Percentiles rank a stretch among this genome's conserved stretches.
Evolutionary conservation across 2,329 filamentous ascomycete genomes (phyloP).

Genomic region (Juglanconis juglandina): DNA sequence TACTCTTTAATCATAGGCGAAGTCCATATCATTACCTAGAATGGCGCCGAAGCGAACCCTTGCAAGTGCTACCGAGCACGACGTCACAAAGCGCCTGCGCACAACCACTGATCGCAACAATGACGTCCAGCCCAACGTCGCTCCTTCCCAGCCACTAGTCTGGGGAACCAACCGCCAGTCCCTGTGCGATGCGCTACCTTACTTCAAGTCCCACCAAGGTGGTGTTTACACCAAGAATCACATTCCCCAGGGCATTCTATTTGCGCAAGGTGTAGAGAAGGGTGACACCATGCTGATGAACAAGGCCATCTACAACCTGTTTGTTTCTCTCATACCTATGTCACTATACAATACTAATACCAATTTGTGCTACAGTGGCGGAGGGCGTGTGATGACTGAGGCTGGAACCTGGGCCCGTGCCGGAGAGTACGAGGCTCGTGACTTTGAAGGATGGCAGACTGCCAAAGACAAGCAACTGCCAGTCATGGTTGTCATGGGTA

Average conservation of each 20-base stretch:
- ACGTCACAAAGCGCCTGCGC: too few relatives aligned
- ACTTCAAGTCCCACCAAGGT: slow-evolving; percentile 59
- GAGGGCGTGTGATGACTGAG: slow-evolving; percentile 37
- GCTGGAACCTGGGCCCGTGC: neutral
- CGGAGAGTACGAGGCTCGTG: neutral
- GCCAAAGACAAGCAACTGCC: slow-evolving; percentile 31
- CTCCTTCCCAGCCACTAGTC: slow-evolving; percentile 37
- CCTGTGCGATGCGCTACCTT: slow-evolving; percentile 61
- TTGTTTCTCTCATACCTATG: slow-evolving; percentile 26
- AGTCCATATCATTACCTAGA: too few relatives aligned
- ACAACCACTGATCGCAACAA: too few relatives aligned
- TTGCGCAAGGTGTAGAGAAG: neutral
- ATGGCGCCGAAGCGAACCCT: too few relatives aligned
- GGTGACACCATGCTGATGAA: slow-evolving; percentile 29
- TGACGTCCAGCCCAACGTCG: neutral
- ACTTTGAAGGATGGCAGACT: neutral
- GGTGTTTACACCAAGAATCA: slow-evolving; percentile 51
- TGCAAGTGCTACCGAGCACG: too few relatives aligned
- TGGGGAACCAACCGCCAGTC: slow-evolving; percentile 58
- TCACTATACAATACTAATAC: neutral
- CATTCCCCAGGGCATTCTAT: slow-evolving; percentile 34
- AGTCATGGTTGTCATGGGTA: slow-evolving; percentile 54
- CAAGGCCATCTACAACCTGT: slow-evolving; percentile 62
- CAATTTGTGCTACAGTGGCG: slow-evolving; percentile 40
- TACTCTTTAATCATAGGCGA: too few relatives aligned